Conservation (phyloP, 176 grass and related monocot genomes). For the Triticum dicoccoides region DNA sequence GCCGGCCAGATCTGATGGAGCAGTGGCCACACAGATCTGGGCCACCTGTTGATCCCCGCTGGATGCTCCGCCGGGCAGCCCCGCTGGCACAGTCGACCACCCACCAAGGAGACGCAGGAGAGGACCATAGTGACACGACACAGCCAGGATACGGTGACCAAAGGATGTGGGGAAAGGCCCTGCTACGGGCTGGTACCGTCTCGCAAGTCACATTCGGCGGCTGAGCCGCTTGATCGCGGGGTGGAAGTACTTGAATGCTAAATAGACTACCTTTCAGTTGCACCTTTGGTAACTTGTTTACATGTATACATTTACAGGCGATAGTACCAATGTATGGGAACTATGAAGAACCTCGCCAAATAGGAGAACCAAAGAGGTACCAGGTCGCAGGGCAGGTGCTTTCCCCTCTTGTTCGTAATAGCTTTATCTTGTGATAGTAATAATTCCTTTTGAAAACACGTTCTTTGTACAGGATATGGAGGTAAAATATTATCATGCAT, state of each 20-base stretch:
- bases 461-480: slow-evolving; percentile 72
- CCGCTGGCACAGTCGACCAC: too few species aligned
- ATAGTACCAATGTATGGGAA: slow-evolving; percentile 76
- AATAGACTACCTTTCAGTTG: background rate
- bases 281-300: slow-evolving; percentile 26
- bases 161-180: too few species aligned
- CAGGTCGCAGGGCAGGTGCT: slow-evolving; percentile 81
- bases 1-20: background rate
- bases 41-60: background rate
- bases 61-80: too few species aligned
- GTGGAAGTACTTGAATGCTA: background rate
- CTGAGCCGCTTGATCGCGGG: too few species aligned
- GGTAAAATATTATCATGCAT: slow-evolving; percentile 81
- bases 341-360: slow-evolving; percentile 61
- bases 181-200: too few species aligned
- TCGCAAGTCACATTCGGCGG: too few species aligned
- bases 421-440: slow-evolving; percentile 7
- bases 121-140: too few species aligned
- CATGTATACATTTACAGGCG: slow-evolving; percentile 49
- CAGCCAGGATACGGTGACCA: too few species aligned
- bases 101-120: too few species aligned
- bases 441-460: slow-evolving; percentile 1
- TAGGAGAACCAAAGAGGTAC: slow-evolving; percentile 71
- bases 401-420: background rate
- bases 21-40: background rate